Evolutionary conservation across 768 basidiomycete genomes (phyloP), one percentile per base, ranked within the genome.

Genomic region (Fomitopsis serialis): DNA sequence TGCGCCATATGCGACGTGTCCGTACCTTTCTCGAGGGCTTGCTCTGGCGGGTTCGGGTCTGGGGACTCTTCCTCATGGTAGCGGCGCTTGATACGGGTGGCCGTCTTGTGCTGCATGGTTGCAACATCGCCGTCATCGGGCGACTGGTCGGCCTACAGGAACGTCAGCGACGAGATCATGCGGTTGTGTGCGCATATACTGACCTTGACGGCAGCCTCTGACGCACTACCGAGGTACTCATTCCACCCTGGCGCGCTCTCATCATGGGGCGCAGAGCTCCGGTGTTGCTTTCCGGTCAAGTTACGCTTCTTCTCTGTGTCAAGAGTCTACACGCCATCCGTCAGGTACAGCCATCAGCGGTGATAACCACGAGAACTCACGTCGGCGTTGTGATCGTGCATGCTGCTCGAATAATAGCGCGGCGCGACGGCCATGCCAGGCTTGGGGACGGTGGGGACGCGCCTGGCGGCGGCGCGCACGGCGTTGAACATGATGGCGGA

Each of bases 231-330:
- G 29, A 72, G 69, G 32, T 63, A 54, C 53, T 71, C 65, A 58
- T 72, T 72, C 71, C 71, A 72, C 21, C 71, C 71, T 3, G 71
- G 71, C 15, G 70, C 70, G 36, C 65, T 59, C 21, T 60, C 47
- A 5, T 53, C 48, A 45, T 64, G 60, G 29, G 68, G 62, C 15
- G 70, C 66, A 2, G 71, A 72, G 2, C 67, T 68, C 48, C 64
- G 57, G 56, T 71, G 70, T 52, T 72, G 71, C 47, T 58, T 52
- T 29, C 62, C 64, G 40, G 47, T 51, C 43, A 72, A 37, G 56
- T 72, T 72, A 12, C 65, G 64, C 19, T 55, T 59, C 55, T 72
- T 72, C 61, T 72, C 71, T 15, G 34, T 42, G 50, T 71, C 71
- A 22, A 71, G 63, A 8, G 66, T 54, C 68, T 70, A 40, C 7